A percentile compares a stretch with the other conserved stretches of the same genome.
Evolutionary conservation across 1,139 yeast genomes (phyloP).

Genomic region (Arxiozyma bovina): DNA sequence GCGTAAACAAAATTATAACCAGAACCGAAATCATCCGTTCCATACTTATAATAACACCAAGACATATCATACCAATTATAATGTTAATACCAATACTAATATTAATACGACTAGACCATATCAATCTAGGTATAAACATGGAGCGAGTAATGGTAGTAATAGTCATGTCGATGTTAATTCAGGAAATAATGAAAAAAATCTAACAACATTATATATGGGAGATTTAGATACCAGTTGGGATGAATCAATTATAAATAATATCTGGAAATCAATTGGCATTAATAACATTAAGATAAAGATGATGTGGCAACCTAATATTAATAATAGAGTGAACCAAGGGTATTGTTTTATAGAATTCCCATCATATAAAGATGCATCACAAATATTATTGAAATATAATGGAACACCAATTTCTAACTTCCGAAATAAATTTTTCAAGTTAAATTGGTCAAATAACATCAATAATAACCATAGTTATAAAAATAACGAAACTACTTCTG

Average conservation of each 20-base stretch:
- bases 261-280: slow-evolving; percentile 44
- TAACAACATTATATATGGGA: slow-evolving; percentile 44
- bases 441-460: slow-evolving; percentile 58
- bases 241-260: slow-evolving; percentile 47
- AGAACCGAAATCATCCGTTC: not conserved
- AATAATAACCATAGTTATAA: slow-evolving; percentile 28
- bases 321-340: slow-evolving; percentile 45
- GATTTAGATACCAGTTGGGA: slow-evolving; percentile 70
- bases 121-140: not conserved
- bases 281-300: slow-evolving; percentile 39
- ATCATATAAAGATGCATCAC: slow-evolving; percentile 53
- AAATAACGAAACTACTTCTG: slow-evolving; percentile 39
- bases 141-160: not conserved
- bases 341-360: slow-evolving; percentile 69
- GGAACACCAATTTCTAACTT: slow-evolving; percentile 61
- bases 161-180: not conserved
- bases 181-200: not conserved
- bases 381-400: slow-evolving; percentile 48
- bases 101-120: not conserved
- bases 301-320: slow-evolving; percentile 32
- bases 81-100: too few species aligned
- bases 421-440: slow-evolving; percentile 46
- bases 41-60: too few species aligned
- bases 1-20: not conserved
- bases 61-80: too few species aligned